phyloP scores from a whole-genome alignment of 176 grass and related monocot genomes.

The Oryza australiensis region DNA sequence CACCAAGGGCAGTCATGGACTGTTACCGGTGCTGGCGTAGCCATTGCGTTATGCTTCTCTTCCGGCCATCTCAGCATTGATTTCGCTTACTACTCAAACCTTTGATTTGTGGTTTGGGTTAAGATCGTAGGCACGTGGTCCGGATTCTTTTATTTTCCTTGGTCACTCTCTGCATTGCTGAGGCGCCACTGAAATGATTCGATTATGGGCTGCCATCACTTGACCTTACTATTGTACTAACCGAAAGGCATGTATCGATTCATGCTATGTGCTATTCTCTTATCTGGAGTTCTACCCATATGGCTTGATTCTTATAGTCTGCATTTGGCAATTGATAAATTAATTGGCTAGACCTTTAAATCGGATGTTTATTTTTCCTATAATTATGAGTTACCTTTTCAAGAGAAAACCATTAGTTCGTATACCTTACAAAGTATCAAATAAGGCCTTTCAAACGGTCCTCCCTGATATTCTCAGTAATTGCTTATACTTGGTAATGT shows the following conservation, averaged over 20 bases:
- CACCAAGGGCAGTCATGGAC: not conserved
- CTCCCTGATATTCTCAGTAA: not conserved
- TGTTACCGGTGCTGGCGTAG: not conserved
- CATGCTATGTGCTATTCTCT: not conserved
- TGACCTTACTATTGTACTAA: not conserved
- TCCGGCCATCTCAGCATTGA: not conserved
- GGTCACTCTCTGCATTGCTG: not conserved
- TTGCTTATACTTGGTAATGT: not conserved
- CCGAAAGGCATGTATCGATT: not conserved
- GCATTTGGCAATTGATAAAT: not conserved
- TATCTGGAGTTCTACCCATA: not conserved
- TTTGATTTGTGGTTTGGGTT: slow-evolving; percentile 4
- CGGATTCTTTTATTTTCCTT: not conserved
- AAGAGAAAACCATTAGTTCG: not conserved
- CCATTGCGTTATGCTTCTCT: not conserved
- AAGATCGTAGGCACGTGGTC: not conserved
- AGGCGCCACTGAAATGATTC: not conserved
- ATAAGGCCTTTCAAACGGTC: not conserved
- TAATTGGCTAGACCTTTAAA: not conserved
- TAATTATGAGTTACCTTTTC: not conserved
- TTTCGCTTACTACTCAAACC: not conserved
- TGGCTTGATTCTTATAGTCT: not conserved
- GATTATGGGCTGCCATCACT: not conserved
- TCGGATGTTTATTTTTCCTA: not conserved
- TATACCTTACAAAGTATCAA: not conserved